These are phyloP conservation scores for Capronia americana DNA, from an alignment of 2,329 filamentous ascomycete species.

Conservation along the genomic window DNA sequence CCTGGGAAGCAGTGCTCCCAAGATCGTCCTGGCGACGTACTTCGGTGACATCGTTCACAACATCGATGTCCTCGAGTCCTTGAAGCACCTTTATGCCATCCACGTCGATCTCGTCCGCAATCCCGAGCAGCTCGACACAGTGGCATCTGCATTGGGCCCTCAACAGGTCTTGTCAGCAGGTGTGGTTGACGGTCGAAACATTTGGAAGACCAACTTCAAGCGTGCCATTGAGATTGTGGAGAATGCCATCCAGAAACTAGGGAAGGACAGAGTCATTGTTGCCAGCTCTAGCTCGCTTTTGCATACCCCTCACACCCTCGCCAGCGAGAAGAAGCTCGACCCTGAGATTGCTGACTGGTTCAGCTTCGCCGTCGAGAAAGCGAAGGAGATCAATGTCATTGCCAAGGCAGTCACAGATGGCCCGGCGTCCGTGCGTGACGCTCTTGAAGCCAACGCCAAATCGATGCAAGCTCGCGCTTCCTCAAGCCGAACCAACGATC, in stretches of 20 bases:
- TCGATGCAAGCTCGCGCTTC: slow-evolving; percentile 88
- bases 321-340: slow-evolving; percentile 98
- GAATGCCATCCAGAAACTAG: slow-evolving; percentile 89
- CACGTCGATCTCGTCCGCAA: slow-evolving; percentile 97
- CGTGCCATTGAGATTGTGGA: slow-evolving; percentile 89
- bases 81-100: slow-evolving; percentile 76
- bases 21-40: slow-evolving; percentile 92
- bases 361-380: slow-evolving; percentile 97
- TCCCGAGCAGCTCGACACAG: slow-evolving; percentile 92
- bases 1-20: slow-evolving; percentile 80
- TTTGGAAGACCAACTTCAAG: slow-evolving; percentile 99
- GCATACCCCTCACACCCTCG: slow-evolving; percentile 97
- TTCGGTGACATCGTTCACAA: slow-evolving; percentile 99
- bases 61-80: slow-evolving; percentile 82
- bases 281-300: slow-evolving; percentile 97
- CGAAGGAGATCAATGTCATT: slow-evolving; percentile 84
- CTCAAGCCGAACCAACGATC: slow-evolving; percentile 95
- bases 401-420: slow-evolving; percentile 97
- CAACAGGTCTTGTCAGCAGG: slow-evolving; percentile 91
- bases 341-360: slow-evolving; percentile 96
- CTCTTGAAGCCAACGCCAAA: slow-evolving; percentile 97
- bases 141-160: slow-evolving; percentile 80
- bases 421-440: slow-evolving; percentile 80
- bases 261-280: slow-evolving; percentile 96
- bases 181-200: slow-evolving; percentile 98